phyloP scores from a whole-genome alignment of 192 early-diverging fungal genomes.

The Helicostylum pulchrum region DNA sequence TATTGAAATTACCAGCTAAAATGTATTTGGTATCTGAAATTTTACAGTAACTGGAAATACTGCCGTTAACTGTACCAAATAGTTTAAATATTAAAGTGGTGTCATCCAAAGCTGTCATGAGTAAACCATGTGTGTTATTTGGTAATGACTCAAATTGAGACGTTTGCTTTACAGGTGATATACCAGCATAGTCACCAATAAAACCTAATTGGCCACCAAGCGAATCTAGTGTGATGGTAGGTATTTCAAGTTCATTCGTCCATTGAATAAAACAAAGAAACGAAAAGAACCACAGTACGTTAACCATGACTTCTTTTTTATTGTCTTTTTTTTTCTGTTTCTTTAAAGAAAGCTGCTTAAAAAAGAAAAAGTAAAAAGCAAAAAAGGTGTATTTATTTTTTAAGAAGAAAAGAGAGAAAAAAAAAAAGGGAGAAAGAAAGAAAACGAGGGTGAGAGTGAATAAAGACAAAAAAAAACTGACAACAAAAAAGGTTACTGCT shows the following conservation, averaged over 20 bases:
- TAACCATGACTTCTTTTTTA: too few relatives aligned
- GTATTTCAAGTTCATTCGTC: background rate
- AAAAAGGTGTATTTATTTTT: conserved; percentile 1
- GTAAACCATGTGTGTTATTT: too few relatives aligned
- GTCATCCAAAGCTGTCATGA: background rate
- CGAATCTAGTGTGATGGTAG: conserved; percentile 12
- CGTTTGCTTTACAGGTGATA: conserved; percentile 17
- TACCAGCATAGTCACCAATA: conserved; percentile 29
- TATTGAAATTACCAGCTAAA: conserved; percentile 33
- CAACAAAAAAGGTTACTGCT: conserved; percentile 6
- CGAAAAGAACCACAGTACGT: background rate
- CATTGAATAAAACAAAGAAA: background rate
- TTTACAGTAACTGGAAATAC: conserved; percentile 20
- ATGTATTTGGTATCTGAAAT: conserved; percentile 6
- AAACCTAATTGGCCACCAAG: conserved; percentile 25
- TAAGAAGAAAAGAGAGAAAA: conserved; percentile 8
- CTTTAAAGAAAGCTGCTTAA: background rate
- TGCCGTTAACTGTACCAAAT: conserved; percentile 19
- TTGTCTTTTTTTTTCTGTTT: background rate
- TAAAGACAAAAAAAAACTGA: conserved; percentile 1
- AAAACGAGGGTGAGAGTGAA: conserved; percentile 1
- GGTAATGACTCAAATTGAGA: conserved; percentile 14
- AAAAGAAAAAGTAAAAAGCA: background rate
- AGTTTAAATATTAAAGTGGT: conserved; percentile 4
- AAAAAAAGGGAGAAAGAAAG: background rate